These are phyloP conservation scores for Trichoderma orchidacearum DNA, from an alignment of 495 filamentous ascomycete genomes.

Conservation along the genomic window DNA sequence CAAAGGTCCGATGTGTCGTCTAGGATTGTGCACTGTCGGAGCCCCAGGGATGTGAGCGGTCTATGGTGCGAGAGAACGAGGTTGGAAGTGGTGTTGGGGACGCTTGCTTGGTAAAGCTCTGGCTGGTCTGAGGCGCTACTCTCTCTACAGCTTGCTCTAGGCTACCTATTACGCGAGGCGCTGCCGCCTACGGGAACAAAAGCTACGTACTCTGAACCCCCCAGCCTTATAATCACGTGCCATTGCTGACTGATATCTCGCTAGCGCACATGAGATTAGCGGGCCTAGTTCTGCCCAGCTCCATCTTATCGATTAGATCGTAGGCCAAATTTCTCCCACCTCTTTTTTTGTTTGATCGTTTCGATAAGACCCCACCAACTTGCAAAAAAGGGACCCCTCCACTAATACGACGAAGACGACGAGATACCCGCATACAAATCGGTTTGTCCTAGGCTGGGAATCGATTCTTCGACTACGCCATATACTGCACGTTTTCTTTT, in stretches of 20 bases:
- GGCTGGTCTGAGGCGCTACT: not conserved
- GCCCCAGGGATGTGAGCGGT: not conserved
- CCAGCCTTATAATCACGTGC: conserved; percentile 5
- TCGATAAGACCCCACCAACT: not conserved
- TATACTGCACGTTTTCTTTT: too few species aligned
- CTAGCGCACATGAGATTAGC: not conserved
- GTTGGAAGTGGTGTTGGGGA: not conserved
- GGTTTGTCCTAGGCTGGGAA: not conserved
- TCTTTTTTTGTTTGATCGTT: not conserved
- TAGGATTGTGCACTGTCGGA: not conserved
- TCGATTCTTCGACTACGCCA: too few species aligned
- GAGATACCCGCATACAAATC: not conserved
- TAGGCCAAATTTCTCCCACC: conserved; percentile 2
- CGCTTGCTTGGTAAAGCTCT: conserved; percentile 1
- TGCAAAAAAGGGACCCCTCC: not conserved
- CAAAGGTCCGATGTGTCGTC: not conserved
- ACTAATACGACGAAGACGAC: not conserved
- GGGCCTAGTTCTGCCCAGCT: not conserved
- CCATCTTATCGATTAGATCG: conserved; percentile 6
- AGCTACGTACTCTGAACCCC: conserved; percentile 7
- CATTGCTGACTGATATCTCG: not conserved
- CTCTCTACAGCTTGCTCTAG: not conserved
- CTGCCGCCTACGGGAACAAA: conserved; percentile 18
- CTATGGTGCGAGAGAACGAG: not conserved
- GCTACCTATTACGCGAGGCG: conserved; percentile 24